Evolutionary conservation across 2,329 filamentous ascomycete species (phyloP).

Genomic region (Penicillium expansum): DNA sequence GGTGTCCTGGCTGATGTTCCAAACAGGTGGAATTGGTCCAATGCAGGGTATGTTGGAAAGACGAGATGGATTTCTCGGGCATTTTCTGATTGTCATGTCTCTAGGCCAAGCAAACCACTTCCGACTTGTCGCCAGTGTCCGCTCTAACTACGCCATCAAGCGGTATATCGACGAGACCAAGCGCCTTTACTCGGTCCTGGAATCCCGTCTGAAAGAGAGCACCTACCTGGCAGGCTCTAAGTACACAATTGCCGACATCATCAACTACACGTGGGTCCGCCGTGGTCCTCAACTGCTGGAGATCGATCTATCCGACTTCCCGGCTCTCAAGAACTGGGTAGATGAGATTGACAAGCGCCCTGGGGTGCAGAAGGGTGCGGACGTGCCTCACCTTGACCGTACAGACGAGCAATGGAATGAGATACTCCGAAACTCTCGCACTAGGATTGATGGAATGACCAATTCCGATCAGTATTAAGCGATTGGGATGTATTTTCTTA

Average conservation of each 20-base stretch:
- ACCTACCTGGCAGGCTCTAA: conserved; percentile 40
- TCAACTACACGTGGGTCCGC: too few species aligned
- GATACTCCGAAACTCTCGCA: conserved; percentile 12
- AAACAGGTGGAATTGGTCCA: conserved; percentile 42
- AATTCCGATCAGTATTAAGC: conserved; percentile 23
- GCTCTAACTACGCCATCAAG: conserved; percentile 47
- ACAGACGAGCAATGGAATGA: conserved; percentile 2
- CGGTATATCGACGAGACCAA: conserved; percentile 51
- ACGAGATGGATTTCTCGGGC: neutral
- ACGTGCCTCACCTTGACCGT: too few species aligned
- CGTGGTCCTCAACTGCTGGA: too few species aligned
- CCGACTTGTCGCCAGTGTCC: conserved; percentile 43
- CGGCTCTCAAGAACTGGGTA: too few species aligned
- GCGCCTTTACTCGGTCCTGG: conserved; percentile 48
- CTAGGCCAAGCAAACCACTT: conserved; percentile 50
- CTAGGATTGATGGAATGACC: conserved; percentile 20
- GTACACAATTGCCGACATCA: too few species aligned
- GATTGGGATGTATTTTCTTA: too few species aligned
- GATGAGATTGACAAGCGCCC: too few species aligned
- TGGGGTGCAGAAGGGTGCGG: too few species aligned
- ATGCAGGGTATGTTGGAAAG: conserved; percentile 37
- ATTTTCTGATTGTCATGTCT: neutral
- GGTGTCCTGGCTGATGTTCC: conserved; percentile 47
- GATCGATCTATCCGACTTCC: too few species aligned
- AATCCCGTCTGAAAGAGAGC: conserved; percentile 41